Evolutionary conservation across 495 filamentous ascomycete species (phyloP).

Genomic region (Annulohypoxylon stygium): DNA sequence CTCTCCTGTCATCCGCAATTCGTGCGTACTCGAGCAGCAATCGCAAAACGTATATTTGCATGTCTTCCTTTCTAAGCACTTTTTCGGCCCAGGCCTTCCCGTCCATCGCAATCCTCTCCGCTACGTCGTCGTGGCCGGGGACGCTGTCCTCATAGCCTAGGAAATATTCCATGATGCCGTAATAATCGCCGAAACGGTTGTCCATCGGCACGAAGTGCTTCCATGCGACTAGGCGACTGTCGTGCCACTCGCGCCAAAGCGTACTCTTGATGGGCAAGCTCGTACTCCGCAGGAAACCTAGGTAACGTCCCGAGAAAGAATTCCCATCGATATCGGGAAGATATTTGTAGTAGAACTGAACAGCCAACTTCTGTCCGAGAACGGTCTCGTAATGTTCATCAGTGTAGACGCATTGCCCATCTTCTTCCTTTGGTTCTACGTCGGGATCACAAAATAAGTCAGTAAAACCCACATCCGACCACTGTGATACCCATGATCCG

Average conservation of each 20-base stretch:
- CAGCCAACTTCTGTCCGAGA: constrained; percentile 57
- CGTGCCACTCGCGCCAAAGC: constrained; percentile 82
- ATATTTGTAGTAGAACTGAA: constrained; percentile 72
- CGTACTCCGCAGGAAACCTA: constrained; percentile 73
- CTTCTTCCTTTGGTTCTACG: constrained; percentile 45
- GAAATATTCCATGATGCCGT: constrained; percentile 84
- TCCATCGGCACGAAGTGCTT: constrained; percentile 89
- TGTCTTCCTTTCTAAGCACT: constrained; percentile 77
- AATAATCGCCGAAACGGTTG: constrained; percentile 80
- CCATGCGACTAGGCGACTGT: constrained; percentile 76
- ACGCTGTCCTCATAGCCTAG: constrained; percentile 65
- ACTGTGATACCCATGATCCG: constrained; percentile 56
- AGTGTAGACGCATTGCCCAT: constrained; percentile 65
- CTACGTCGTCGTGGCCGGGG: constrained; percentile 68
- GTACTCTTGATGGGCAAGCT: constrained; percentile 78
- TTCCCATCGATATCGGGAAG: constrained; percentile 80
- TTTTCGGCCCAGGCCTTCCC: constrained; percentile 76
- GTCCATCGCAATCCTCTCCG: constrained; percentile 71
- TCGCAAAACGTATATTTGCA: constrained; percentile 77
- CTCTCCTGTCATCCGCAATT: constrained; percentile 73
- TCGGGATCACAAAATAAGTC: constrained; percentile 59
- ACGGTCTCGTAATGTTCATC: constrained; percentile 58
- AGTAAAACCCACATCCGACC: constrained; percentile 63
- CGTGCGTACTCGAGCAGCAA: constrained; percentile 79
- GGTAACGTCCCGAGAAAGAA: constrained; percentile 77